Base-by-base conservation (phyloP, 2,329 filamentous ascomycete species). In the Stromatinia cepivora region DNA sequence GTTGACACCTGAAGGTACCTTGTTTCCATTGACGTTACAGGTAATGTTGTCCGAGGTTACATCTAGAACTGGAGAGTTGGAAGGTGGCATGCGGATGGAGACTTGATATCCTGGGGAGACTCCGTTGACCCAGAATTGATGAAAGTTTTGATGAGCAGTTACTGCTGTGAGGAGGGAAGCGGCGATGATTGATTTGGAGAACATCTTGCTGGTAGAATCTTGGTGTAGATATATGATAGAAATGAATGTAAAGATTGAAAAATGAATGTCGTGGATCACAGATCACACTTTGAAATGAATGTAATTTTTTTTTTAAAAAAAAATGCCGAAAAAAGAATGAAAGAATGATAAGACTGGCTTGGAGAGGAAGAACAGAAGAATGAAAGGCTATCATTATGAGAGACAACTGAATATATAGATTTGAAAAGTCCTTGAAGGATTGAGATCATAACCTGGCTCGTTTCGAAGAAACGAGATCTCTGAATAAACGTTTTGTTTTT, bases 31-130 rank as follows among this genome's bases (percentile, higher is more conserved):
- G 22, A 78, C 78, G 70, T 85, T 84, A 77, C 85, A 87, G 71
- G 82, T 80, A 71, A 87, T 82, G 73, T 82, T 81, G 68, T 81
- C 76, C 62, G 82, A 83, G 61, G 73, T 81, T 52, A 85, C 82
- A 70, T 83, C 80, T 64, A 66, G 59, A 15, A 87, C 80, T 9
- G 85, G 85, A 22, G 77, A 82, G 80, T 87, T 88, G 74, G 79
- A 82, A 1, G 76, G 65, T 1, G 84, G 84, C 10, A 84, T 73
- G 65, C 85, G 82, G 57, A 82, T 77, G 22, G 75, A 79, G 50
- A 76, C 75, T 66, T 80, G 69, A 59, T 78, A 78, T 20, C 78
- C 79, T 8, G 79, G 78, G 53, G 76, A 74, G 42, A 77, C 77
- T 67, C 75, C 79, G 68, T 81, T 80, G 36, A 81, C 78, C 80